Evolutionary conservation across 1,284 basidiomycete species (phyloP).

Genomic region (Pseudozyma hubeiensis): DNA sequence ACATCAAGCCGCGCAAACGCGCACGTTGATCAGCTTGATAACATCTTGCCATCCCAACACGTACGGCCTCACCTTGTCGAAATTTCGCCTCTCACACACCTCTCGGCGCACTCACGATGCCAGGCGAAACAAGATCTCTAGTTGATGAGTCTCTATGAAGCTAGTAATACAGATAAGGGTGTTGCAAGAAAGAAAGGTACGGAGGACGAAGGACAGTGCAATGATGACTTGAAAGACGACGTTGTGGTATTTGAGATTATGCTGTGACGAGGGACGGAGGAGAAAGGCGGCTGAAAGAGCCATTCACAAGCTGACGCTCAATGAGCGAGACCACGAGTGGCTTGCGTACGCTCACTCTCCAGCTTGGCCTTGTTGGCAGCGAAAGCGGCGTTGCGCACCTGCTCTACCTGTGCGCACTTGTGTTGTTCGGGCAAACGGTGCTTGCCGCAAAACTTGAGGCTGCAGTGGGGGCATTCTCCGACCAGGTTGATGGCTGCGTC

Average conservation of each 20-base stretch:
- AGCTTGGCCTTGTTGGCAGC: constrained; percentile 67
- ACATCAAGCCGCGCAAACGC: constrained; percentile 23
- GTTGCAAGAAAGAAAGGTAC: not conserved
- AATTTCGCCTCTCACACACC: too few species aligned
- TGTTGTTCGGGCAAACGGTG: constrained; percentile 67
- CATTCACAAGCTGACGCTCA: constrained; percentile 16
- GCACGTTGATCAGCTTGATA: constrained; percentile 8
- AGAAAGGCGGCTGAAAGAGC: not conserved
- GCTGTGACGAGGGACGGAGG: not conserved
- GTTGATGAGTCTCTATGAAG: not conserved
- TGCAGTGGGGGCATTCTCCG: constrained; percentile 68
- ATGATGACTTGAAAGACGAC: too few species aligned
- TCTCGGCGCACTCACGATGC: too few species aligned
- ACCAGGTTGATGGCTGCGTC: constrained; percentile 68
- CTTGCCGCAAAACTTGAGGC: constrained; percentile 65
- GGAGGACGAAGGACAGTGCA: too few species aligned
- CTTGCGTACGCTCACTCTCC: constrained; percentile 64
- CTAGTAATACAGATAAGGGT: not conserved
- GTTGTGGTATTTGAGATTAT: constrained; percentile 1
- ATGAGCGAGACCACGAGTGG: constrained; percentile 64
- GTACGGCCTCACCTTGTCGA: too few species aligned
- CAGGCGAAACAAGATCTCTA: not conserved
- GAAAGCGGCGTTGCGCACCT: constrained; percentile 65
- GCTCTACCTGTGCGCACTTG: constrained; percentile 63
- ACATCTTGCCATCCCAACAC: too few species aligned